Evolutionary conservation across 176 grass and related monocot genomes (phyloP), one percentile per base, ranked within the genome.

Genomic region (Triticum dicoccoides): DNA sequence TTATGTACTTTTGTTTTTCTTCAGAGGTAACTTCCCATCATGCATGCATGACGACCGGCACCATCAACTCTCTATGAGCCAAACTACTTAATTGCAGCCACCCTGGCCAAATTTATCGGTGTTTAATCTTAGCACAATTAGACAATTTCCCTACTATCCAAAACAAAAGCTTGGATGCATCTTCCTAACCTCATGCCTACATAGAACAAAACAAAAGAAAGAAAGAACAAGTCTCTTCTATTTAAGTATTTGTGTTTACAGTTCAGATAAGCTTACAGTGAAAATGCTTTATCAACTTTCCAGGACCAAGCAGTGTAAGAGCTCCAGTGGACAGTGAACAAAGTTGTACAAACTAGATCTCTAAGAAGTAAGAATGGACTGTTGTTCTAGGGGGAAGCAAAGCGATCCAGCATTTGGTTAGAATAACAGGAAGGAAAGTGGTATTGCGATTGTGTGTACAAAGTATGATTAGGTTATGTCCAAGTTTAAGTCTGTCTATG

Each of bases 371-470:
- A 49, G 45, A 1, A 45, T 69, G 52, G 81, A 14, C 38, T 30
- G 66, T 32, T 47, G 51, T 51, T 80, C 75, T 81, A 84, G 81
- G 65, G 63, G 62, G 30, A 77, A 85, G 70, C 77, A 78, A 85
- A 71, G 54, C 5, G 65, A 82, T 85, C 70, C 82, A 86, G 78
- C 64, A 82, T 76, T 76, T 88, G 86, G 72, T 79, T 86, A 69
- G 78, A 91, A 88, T 91, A 91, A 88, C 74, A 82, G n/a, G 90
- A 88, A 41, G 24, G 25, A 54, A 85, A 81, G 21, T 3, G 27
- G 41, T 21, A 59, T 59, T 59, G 20, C 54, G 71, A 61, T 42
- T 17, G 29, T 77, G 70, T 69, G 69, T 79, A 82, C 76, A 85
- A 85, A 78, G 23, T 76, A 88, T 69, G 1, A 1, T 21, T 88